phyloP scores from a whole-genome alignment of 495 filamentous ascomycete species.

The Penicillium antarcticum region DNA sequence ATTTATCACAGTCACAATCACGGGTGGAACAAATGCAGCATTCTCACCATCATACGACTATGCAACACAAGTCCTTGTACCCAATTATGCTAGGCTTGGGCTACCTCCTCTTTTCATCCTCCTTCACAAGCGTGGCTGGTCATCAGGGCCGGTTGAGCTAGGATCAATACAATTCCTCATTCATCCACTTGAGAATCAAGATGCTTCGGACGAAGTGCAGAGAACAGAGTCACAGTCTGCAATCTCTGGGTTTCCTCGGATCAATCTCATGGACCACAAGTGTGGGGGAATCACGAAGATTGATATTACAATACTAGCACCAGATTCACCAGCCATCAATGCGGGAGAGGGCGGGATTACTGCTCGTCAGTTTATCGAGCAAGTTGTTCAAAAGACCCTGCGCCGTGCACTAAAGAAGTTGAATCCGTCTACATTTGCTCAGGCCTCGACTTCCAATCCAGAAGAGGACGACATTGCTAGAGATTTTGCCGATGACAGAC shows the following conservation, averaged over 20 bases:
- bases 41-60: slow-evolving; percentile 76
- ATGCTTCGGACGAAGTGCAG: background rate
- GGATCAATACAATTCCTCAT: slow-evolving; percentile 61
- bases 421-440: slow-evolving; percentile 9
- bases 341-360: background rate
- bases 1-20: slow-evolving; percentile 57
- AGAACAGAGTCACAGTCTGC: background rate
- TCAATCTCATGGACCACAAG: slow-evolving; percentile 20
- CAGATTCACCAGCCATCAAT: slow-evolving; percentile 21
- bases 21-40: slow-evolving; percentile 75
- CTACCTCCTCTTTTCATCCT: slow-evolving; percentile 53
- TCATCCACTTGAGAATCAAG: slow-evolving; percentile 39
- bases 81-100: slow-evolving; percentile 62
- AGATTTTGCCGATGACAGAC: background rate
- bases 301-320: slow-evolving; percentile 58
- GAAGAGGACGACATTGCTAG: background rate
- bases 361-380: slow-evolving; percentile 11
- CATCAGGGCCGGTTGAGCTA: slow-evolving; percentile 48
- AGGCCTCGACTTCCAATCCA: background rate
- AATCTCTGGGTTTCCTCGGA: slow-evolving; percentile 34
- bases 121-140: slow-evolving; percentile 67
- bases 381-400: slow-evolving; percentile 5
- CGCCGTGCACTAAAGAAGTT: slow-evolving; percentile 5
- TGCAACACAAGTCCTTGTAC: slow-evolving; percentile 68
- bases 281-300: slow-evolving; percentile 53